Conservation (phyloP, 2,329 filamentous ascomycete genomes). For the Arthroderma sp. region DNA sequence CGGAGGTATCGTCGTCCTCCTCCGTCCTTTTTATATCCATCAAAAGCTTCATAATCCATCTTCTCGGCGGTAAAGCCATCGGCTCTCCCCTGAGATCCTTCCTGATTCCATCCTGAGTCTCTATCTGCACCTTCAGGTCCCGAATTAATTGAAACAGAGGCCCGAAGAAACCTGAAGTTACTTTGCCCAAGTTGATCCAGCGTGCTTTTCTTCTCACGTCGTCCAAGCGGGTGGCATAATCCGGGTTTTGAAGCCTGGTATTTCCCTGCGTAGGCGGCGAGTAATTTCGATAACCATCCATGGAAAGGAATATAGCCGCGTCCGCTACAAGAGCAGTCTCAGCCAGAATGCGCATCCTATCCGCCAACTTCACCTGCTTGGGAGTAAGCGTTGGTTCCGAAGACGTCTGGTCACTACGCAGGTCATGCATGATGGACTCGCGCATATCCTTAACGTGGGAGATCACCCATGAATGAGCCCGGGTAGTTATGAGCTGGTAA, state of each 20-base stretch:
- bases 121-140: constrained; percentile 1
- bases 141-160: neutral
- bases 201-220: no score
- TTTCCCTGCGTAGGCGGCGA: neutral
- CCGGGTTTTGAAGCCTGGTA: neutral
- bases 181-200: neutral
- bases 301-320: constrained; percentile 14
- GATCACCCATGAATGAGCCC: constrained; percentile 16
- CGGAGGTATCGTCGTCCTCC: neutral
- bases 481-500: constrained; percentile 14
- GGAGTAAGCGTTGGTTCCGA: constrained; percentile 2
- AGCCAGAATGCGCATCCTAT: constrained; percentile 10
- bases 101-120: constrained; percentile 1
- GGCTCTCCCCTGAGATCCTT: neutral
- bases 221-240: neutral
- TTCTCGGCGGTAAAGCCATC: neutral
- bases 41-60: constrained; percentile 1
- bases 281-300: constrained; percentile 16
- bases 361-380: constrained; percentile 10
- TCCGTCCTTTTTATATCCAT: neutral
- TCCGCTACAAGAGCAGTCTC: constrained; percentile 12
- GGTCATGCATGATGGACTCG: constrained; percentile 7
- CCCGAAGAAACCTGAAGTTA: neutral
- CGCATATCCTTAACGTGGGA: constrained; percentile 10
- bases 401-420: constrained; percentile 4